phyloP scores from a whole-genome alignment of 257 asterid genomes.

The Perilla frutescens region DNA sequence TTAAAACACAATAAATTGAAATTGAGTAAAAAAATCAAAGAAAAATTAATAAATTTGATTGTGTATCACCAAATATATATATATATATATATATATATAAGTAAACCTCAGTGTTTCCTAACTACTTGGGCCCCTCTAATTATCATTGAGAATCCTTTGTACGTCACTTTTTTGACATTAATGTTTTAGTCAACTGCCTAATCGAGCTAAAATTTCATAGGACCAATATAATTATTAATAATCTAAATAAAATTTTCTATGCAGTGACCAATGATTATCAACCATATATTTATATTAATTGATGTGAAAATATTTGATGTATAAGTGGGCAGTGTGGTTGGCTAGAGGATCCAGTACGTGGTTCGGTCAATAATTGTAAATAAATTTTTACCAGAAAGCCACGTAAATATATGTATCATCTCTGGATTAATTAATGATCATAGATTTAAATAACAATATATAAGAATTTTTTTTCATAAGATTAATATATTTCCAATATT shows the following conservation, averaged over 20 bases:
- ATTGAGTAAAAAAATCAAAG: too few relatives aligned
- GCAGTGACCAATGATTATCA: constrained; percentile 31
- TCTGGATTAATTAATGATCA: not conserved
- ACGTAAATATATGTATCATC: not conserved
- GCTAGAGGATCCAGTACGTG: constrained; percentile 16
- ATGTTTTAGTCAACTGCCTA: constrained; percentile 54
- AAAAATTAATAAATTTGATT: too few relatives aligned
- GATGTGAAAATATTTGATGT: not conserved
- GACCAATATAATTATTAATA: not conserved
- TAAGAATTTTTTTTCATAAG: too few relatives aligned
- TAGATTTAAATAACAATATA: too few relatives aligned
- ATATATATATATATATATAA: constrained; percentile 33
- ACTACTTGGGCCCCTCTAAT: constrained; percentile 64
- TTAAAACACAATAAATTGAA: too few relatives aligned
- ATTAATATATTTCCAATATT: too few relatives aligned
- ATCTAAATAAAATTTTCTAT: not conserved
- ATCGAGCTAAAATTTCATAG: constrained; percentile 21
- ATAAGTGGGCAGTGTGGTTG: constrained; percentile 39
- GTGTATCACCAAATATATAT: too few relatives aligned
- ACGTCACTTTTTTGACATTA: constrained; percentile 65
- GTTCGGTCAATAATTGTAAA: constrained; percentile 27
- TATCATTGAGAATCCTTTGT: constrained; percentile 64
- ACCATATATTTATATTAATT: constrained; percentile 26
- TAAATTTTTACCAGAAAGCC: not conserved
- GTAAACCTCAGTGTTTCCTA: constrained; percentile 58